Conservation (phyloP, 192 early-diverging fungal genomes). For the Coemansia sp. region DNA sequence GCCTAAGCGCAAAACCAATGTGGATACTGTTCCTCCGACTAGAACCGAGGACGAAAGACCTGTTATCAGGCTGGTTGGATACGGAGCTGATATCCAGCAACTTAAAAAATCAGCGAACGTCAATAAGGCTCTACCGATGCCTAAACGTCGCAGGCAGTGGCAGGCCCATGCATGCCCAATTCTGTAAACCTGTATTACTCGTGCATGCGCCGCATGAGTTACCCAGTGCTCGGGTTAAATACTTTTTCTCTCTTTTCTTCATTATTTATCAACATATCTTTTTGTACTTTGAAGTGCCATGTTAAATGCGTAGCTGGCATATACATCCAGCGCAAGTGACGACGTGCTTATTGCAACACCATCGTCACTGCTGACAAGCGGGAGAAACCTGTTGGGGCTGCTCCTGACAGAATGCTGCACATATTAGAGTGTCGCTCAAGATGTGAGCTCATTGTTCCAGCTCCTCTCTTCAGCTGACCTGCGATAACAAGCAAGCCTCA, state of each 20-base stretch:
- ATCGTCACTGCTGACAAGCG: background rate
- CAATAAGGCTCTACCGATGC: constrained; percentile 39
- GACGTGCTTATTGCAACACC: background rate
- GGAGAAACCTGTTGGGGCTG: background rate
- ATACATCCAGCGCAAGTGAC: background rate
- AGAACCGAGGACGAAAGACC: background rate
- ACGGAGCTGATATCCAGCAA: background rate
- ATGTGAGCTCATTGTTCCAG: background rate
- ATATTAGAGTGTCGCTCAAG: background rate
- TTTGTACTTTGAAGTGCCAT: background rate
- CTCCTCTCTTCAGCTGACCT: background rate
- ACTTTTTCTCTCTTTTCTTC: background rate
- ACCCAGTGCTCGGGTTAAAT: background rate
- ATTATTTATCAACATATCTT: background rate
- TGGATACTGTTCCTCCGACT: background rate
- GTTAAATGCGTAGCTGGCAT: background rate
- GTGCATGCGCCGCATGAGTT: background rate
- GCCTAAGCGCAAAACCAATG: background rate
- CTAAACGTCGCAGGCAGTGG: constrained; percentile 18
- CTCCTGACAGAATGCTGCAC: background rate
- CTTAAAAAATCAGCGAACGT: constrained; percentile 12
- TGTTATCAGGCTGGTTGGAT: constrained; percentile 2
- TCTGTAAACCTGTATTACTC: constrained; percentile 14
- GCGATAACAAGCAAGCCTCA: background rate
- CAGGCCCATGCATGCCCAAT: constrained; percentile 24